Evolutionary conservation across 2,329 filamentous ascomycete genomes (phyloP).

Genomic region (Cladosporium velox): DNA sequence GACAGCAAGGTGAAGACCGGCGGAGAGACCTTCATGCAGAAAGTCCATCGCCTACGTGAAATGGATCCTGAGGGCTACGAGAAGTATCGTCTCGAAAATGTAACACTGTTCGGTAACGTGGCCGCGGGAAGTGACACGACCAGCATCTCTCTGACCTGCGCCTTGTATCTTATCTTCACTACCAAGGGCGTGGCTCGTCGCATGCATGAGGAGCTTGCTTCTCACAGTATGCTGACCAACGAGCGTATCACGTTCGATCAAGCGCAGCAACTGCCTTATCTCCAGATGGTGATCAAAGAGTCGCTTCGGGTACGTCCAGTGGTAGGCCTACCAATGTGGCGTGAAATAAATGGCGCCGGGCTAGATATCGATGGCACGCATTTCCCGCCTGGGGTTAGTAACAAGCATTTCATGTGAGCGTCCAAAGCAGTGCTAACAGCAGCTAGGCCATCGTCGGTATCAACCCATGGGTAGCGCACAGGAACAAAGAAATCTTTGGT

Average conservation of each 20-base stretch:
- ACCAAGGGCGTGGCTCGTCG: not conserved
- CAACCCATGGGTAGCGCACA: conserved; percentile 39
- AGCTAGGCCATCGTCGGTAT: conserved; percentile 31
- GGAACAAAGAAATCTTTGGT: conserved; percentile 34
- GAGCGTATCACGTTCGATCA: conserved; percentile 15
- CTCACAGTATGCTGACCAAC: conserved; percentile 26
- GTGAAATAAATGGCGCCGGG: not conserved
- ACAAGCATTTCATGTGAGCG: not conserved
- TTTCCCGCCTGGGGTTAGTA: not conserved
- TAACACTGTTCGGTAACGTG: not conserved
- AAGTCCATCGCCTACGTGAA: not conserved
- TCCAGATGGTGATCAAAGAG: conserved; percentile 6
- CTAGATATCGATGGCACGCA: not conserved
- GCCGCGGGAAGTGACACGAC: conserved; percentile 6
- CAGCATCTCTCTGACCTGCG: not conserved
- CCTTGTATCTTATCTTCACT: not conserved
- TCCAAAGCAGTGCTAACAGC: not conserved
- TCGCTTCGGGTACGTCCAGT: not conserved
- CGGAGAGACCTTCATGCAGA: not conserved
- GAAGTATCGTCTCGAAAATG: not conserved
- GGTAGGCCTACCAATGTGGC: not conserved
- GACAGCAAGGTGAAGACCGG: not conserved
- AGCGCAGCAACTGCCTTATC: conserved; percentile 13
- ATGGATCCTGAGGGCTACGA: not conserved
- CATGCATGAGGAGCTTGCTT: not conserved